A percentile compares a stretch with the other conserved stretches of the same genome.
Conservation (phyloP, 352 stramenopile genomes). For the Phytophthora boehmeriae region DNA sequence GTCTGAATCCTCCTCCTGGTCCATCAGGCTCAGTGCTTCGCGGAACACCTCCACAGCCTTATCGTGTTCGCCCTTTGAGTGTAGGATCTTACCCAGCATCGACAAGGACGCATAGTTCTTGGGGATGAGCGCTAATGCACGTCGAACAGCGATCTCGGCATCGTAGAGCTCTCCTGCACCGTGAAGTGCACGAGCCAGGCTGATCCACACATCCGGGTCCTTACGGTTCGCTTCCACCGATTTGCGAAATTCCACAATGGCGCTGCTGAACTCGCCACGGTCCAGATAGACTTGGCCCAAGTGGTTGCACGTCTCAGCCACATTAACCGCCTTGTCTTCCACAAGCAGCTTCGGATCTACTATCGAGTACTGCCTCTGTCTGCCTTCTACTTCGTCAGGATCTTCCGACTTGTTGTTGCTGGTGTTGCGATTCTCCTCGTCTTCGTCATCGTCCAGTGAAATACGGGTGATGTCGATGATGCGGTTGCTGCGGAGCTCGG, state of each 20-base stretch:
- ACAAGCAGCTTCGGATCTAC: constrained; percentile 41
- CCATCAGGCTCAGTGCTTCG: constrained; percentile 74
- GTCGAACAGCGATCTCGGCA: constrained; percentile 68
- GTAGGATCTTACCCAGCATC: constrained; percentile 84
- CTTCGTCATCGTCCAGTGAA: constrained; percentile 55
- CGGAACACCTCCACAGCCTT: constrained; percentile 79
- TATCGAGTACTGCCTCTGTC: constrained; percentile 27
- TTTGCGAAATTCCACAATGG: constrained; percentile 73
- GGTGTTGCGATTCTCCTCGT: constrained; percentile 40
- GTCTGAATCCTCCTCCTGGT: constrained; percentile 68
- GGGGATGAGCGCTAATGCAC: constrained; percentile 51
- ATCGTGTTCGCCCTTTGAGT: constrained; percentile 81
- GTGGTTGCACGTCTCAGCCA: constrained; percentile 76
- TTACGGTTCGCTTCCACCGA: constrained; percentile 68
- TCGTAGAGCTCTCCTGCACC: constrained; percentile 60
- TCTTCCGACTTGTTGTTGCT: constrained; percentile 27
- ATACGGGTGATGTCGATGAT: constrained; percentile 77
- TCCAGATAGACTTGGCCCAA: constrained; percentile 73
- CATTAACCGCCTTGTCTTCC: constrained; percentile 61
- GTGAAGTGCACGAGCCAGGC: constrained; percentile 69
- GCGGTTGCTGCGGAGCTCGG: constrained; percentile 53
- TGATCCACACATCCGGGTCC: constrained; percentile 80
- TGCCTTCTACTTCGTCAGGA: constrained; percentile 17
- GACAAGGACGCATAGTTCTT: constrained; percentile 76
- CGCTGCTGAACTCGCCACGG: constrained; percentile 60